phyloP scores from a whole-genome alignment of 139 green algal species.

The Chlamydomonas asymmetrica region DNA sequence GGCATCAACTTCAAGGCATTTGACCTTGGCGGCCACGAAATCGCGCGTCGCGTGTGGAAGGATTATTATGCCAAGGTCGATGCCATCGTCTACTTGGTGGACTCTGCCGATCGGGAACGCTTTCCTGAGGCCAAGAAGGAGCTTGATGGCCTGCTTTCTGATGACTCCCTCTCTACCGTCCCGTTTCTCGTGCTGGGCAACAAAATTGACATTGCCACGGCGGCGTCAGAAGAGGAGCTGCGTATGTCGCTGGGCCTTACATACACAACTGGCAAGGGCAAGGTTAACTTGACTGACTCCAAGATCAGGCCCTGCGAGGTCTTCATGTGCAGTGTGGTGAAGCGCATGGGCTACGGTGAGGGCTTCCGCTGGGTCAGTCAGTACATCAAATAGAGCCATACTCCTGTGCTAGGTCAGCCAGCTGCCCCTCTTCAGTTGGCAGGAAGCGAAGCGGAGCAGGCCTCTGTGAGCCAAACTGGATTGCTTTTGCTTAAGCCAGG shows the following conservation, averaged over 20 bases:
- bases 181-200: constrained; percentile 98
- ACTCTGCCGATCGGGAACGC: constrained; percentile 93
- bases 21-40: constrained; percentile 98
- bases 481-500: no score
- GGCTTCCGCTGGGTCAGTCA: constrained; percentile 97
- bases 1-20: constrained; percentile 99
- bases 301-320: constrained; percentile 92
- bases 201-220: constrained; percentile 97
- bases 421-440: no score
- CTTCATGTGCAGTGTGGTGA: constrained; percentile 62
- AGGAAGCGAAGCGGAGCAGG: no score
- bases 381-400: constrained; percentile 94
- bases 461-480: background rate
- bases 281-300: constrained; percentile 82
- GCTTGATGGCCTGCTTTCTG: constrained; percentile 89
- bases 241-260: constrained; percentile 88
- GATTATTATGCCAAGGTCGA: constrained; percentile 99
- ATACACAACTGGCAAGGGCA: constrained; percentile 98
- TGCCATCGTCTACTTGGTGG: constrained; percentile 98
- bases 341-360: constrained; percentile 94
- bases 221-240: constrained; percentile 87
- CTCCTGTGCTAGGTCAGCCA: no score
- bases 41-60: constrained; percentile 97
- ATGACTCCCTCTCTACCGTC: constrained; percentile 90
- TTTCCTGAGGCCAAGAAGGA: constrained; percentile 93